Percentiles rank a stretch among this genome's conserved stretches.
Evolutionary conservation across 768 basidiomycete species (phyloP).

Genomic region (Tulasnella sp.): DNA sequence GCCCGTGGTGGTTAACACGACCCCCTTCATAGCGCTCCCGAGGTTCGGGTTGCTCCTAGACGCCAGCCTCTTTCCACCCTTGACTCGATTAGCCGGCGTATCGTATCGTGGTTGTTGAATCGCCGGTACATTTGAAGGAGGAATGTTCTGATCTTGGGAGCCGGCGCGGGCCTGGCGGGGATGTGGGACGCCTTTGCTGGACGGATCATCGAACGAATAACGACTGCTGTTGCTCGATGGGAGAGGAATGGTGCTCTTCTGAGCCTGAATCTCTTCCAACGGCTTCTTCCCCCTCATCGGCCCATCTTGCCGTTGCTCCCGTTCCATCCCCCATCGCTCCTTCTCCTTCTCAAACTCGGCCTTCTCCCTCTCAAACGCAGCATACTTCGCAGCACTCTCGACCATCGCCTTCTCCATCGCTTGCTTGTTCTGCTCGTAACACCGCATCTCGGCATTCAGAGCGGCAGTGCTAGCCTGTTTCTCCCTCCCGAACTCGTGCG

Average conservation of each 20-base stretch:
- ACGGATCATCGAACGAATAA: slow-evolving; percentile 14
- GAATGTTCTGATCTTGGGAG: slow-evolving; percentile 14
- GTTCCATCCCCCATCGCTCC: slow-evolving; percentile 9
- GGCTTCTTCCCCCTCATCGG: slow-evolving; percentile 37
- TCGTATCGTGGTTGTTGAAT: background rate
- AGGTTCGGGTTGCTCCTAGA: slow-evolving; percentile 21
- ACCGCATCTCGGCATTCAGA: slow-evolving; percentile 5
- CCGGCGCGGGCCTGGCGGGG: background rate
- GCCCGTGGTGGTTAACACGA: slow-evolving; percentile 69
- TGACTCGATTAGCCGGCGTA: too few relatives aligned
- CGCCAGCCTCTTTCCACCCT: slow-evolving; percentile 1
- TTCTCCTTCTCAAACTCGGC: slow-evolving; percentile 16
- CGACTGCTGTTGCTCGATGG: background rate
- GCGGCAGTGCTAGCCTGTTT: slow-evolving; percentile 1
- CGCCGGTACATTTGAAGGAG: background rate
- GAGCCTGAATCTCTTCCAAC: slow-evolving; percentile 49
- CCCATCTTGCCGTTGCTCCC: background rate
- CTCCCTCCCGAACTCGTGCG: slow-evolving; percentile 11
- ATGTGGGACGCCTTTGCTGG: slow-evolving; percentile 7
- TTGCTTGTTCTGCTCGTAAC: slow-evolving; percentile 7
- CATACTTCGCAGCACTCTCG: slow-evolving; percentile 6
- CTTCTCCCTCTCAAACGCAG: slow-evolving; percentile 15
- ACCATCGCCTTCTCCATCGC: slow-evolving; percentile 3
- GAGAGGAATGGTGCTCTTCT: slow-evolving; percentile 17
- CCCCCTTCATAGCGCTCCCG: slow-evolving; percentile 42